Evolutionary conservation across 192 early-diverging fungal genomes (phyloP), one percentile per base, ranked within the genome.

Genomic region (Mortierella alpina): DNA sequence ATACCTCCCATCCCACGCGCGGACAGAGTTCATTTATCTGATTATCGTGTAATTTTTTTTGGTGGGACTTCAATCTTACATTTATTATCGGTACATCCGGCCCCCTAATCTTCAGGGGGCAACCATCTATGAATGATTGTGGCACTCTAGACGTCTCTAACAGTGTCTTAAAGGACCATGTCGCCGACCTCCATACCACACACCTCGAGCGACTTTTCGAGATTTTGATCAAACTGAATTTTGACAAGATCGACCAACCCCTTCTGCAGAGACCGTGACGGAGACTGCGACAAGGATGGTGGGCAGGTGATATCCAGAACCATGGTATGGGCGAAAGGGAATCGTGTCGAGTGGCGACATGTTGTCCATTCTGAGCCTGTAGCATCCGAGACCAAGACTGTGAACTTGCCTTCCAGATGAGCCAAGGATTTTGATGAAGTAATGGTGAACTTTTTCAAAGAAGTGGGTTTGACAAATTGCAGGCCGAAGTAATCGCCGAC

Each of bases 401-500:
- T 68, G 8, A 80, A 59, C 48, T 68, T 58, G 15, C 77, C 77
- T 11, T 80, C 77, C 14, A 72, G 47, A 39, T 42, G 44, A 4
- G 66, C 52, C 60, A 80, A 47, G 13, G 65, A 49, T 42, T 72
- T 80, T 18, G 65, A 72, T 8, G 77, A 80, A 1, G 52, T 72
- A 15, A 80, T 42, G 4, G 65, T 80, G 1, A 80, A 40, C 39
- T 73, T 41, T 12, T 59, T 73, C 10, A 68, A 20, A 17, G 41
- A 17, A 31, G 39, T 72, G n/a, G 77, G 66, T 47, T 76, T 83
- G 10, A 89, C 80, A 47, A 86, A 85, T 7, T 77, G 70, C n/a
- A 89, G 39, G 10, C 88, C 88, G 83, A 89, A 87, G 39, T 84
- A 87, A 65, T 89, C 88, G 23, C 82, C 86, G 1, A 52, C 49